Evolutionary conservation across 148 eudicot genomes (phyloP).

Genomic region (Persicaria maculosa): DNA sequence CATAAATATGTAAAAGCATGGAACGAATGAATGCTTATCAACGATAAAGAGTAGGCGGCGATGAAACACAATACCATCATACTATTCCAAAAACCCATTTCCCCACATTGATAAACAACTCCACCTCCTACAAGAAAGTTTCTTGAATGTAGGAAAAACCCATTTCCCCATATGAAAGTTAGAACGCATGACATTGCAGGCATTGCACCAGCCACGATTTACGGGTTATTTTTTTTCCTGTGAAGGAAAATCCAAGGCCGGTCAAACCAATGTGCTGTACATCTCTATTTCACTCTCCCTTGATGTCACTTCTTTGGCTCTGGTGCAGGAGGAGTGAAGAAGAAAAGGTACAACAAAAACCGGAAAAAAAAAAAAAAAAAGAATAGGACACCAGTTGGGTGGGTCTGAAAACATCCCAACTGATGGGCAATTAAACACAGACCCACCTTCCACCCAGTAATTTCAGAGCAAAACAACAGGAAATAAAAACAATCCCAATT

Average conservation of each 20-base stretch:
- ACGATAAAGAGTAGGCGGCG: no score
- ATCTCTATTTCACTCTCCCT: slow-evolving; percentile 3
- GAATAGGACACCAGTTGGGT: background rate
- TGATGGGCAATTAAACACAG: background rate
- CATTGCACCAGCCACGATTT: slow-evolving; percentile 4
- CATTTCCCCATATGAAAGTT: background rate
- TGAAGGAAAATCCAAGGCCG: background rate
- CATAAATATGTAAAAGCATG: background rate
- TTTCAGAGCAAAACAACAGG: background rate
- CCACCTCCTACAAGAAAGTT: background rate
- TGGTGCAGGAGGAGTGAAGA: slow-evolving; percentile 16
- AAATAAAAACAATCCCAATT: no score
- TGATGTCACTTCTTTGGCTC: slow-evolving; percentile 1
- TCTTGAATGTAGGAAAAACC: background rate
- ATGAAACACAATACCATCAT: no score
- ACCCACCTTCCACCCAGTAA: background rate
- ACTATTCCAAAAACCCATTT: no score
- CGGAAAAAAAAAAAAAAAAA: slow-evolving; percentile 40
- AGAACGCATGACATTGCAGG: slow-evolving; percentile 2
- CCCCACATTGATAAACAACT: background rate
- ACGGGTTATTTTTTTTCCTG: background rate
- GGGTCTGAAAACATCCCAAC: slow-evolving; percentile 7
- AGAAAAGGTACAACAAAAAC: slow-evolving; percentile 14
- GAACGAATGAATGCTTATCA: background rate
- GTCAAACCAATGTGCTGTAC: slow-evolving; percentile 4